Percentiles rank a stretch among this genome's conserved stretches.
These are phyloP conservation scores for Ophiostoma triangulosporum DNA, from an alignment of 2,329 filamentous ascomycete genomes.

Conservation along the genomic window DNA sequence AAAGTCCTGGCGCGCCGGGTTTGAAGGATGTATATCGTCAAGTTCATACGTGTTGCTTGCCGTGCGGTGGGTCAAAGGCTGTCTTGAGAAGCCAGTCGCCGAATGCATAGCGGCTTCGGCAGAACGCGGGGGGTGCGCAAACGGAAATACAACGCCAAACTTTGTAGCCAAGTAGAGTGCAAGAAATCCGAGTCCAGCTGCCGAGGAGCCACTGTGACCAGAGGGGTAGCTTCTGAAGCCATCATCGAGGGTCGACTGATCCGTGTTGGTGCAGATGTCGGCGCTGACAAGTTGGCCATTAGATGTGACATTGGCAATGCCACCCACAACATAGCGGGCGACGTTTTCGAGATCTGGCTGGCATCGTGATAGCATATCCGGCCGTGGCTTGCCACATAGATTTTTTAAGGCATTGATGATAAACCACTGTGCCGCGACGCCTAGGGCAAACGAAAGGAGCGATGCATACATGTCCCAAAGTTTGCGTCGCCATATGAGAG, in stretches of 20 bases:
- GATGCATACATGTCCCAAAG: conserved; percentile 84
- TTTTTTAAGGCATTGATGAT: conserved; percentile 81
- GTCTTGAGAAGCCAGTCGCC: conserved; percentile 63
- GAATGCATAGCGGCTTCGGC: conserved; percentile 37
- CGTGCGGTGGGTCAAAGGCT: conserved; percentile 26
- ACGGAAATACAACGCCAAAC: conserved; percentile 61
- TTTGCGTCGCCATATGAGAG: conserved; percentile 64
- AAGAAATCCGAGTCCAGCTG: conserved; percentile 71
- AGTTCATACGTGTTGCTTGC: conserved; percentile 20
- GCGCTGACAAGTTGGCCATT: conserved; percentile 60
- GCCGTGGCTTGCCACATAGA: conserved; percentile 65
- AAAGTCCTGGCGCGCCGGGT: background rate
- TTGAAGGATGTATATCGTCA: conserved; percentile 18
- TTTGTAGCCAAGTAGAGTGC: conserved; percentile 79
- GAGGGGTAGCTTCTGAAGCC: conserved; percentile 78
- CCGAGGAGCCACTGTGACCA: conserved; percentile 62
- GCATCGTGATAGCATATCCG: conserved; percentile 53
- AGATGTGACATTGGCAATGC: conserved; percentile 36
- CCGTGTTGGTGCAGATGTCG: conserved; percentile 57
- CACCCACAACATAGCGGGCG: conserved; percentile 48
- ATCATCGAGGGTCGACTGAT: conserved; percentile 51
- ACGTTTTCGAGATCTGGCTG: conserved; percentile 56
- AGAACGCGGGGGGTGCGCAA: conserved; percentile 39
- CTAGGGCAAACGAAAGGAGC: conserved; percentile 67
- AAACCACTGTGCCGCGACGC: conserved; percentile 59